Base-by-base conservation (phyloP, 73 alveolate genomes). In the Paramecium biaurelia region DNA sequence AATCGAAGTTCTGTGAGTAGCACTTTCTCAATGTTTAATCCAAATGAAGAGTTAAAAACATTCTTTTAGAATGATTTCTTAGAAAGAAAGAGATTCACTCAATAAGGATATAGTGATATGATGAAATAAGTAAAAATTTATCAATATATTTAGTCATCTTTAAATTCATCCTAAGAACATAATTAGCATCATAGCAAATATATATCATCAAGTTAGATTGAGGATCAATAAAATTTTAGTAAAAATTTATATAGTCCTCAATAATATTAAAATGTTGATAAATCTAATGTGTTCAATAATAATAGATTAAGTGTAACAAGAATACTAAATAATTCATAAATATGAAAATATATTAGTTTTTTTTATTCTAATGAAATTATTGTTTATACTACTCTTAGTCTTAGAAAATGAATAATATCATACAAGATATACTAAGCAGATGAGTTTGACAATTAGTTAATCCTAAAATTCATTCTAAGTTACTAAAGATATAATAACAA, bases 281-380 rank as follows among this genome's bases (percentile, higher is more conserved):
- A 79, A 43, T 79, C 90, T 24, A 79, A 79, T 79, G 90, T 79
- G 14, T 79, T 79, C 43, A 23, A 79, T 23, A 79, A 79, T 34
- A 79, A 79, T 79, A 9, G 90, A 79, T 63, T 79, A 18, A 79
- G 90, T 24, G 90, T 79, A 18, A 79, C 90, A 15, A 79, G 90
- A 79, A 79, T 79, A 20, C 72, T 79, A 45, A 79, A 79, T 79
- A 79, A 79, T 45, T 79, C 90, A 41, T 45, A 79, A 47, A 20
- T 79, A 47, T 79, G 90, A 79, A 37, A 14, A 7, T 32, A 30
- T 30, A 41, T 42, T 79, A 30, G 76, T 38, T 79, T 79, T 79
- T n/a, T 79, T 79, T 21, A 43, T 43, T 28, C 30, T 38, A 11
- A 41, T 42, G 21, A 32, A 30, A 41, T 42, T 79, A 38, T 38